These are phyloP conservation scores for Chrysoporthe austroafricana DNA, from an alignment of 2,329 filamentous ascomycete genomes.

Conservation along the genomic window DNA sequence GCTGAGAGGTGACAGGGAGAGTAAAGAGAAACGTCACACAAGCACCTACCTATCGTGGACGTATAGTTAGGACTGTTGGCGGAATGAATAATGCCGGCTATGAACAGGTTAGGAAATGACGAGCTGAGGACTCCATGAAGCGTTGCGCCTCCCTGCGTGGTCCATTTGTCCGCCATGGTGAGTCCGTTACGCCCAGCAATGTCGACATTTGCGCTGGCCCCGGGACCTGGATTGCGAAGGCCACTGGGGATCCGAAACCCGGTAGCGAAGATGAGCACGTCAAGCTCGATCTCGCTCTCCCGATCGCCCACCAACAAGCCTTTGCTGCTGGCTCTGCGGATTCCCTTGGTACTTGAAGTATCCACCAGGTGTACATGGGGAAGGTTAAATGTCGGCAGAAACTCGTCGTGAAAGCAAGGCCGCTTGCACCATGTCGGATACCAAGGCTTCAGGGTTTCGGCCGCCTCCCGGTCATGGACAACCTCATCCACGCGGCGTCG, in stretches of 20 bases:
- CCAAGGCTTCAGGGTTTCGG: conserved; percentile 52
- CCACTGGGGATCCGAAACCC: conserved; percentile 23
- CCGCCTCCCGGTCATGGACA: conserved; percentile 48
- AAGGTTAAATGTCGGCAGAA: conserved; percentile 51
- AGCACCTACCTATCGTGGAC: conserved; percentile 34
- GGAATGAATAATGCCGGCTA: conserved; percentile 24
- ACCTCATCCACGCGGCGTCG: conserved; percentile 43
- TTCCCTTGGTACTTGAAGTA: conserved; percentile 46
- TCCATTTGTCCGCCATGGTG: conserved; percentile 31
- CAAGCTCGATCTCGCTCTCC: conserved; percentile 15
- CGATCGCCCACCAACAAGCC: conserved; percentile 10
- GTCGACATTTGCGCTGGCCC: conserved; percentile 19
- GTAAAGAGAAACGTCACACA: too few relatives aligned
- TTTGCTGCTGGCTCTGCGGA: conserved; percentile 9
- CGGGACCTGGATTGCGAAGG: conserved; percentile 24
- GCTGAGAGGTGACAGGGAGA: too few relatives aligned
- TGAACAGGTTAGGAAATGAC: conserved; percentile 33
- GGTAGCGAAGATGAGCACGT: conserved; percentile 30
- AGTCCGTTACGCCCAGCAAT: conserved; percentile 28
- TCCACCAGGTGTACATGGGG: conserved; percentile 54
- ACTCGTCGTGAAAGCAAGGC: conserved; percentile 55
- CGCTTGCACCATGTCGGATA: conserved; percentile 57
- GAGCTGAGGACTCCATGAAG: conserved; percentile 29
- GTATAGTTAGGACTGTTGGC: conserved; percentile 23
- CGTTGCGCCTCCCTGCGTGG: conserved; percentile 13